A percentile compares a stretch with the other conserved stretches of the same genome.
phyloP scores from a whole-genome alignment of 441 rosid species.

The Adansonia rubrostipa region DNA sequence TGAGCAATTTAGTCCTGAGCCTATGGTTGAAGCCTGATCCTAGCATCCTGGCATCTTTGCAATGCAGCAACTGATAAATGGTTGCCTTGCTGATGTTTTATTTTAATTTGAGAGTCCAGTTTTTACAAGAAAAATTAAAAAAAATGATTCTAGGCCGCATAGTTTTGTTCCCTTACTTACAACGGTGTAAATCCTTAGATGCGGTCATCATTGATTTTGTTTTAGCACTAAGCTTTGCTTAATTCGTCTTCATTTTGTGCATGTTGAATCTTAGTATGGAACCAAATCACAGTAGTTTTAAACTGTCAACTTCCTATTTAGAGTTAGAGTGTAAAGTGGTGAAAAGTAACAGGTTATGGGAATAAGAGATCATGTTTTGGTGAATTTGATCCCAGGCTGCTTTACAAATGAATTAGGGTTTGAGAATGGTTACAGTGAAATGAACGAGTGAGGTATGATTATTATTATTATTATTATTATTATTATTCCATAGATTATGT shows the following conservation, averaged over 20 bases:
- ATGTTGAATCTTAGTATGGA: background rate
- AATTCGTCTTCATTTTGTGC: constrained; percentile 8
- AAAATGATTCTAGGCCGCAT: background rate
- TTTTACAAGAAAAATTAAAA: background rate
- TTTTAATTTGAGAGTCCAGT: background rate
- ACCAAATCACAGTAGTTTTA: background rate
- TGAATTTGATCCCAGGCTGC: background rate
- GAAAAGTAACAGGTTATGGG: background rate
- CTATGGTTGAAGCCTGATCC: constrained; percentile 85
- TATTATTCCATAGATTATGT: no score
- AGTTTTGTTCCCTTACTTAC: constrained; percentile 21
- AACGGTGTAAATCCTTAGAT: constrained; percentile 18
- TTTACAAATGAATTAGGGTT: background rate
- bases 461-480: no score
- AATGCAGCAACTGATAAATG: constrained; percentile 11
- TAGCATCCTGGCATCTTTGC: background rate
- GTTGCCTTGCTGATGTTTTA: background rate
- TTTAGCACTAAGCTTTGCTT: background rate
- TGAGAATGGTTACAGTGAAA: background rate
- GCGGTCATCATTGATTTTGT: background rate
- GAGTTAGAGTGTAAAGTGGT: background rate
- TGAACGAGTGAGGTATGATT: no score
- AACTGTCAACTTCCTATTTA: background rate
- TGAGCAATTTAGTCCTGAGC: constrained; percentile 79
- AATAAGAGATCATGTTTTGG: background rate